Evolutionary conservation across 176 grass and related monocot genomes (phyloP), one percentile per base, ranked within the genome.

Genomic region (Ananas comosus): DNA sequence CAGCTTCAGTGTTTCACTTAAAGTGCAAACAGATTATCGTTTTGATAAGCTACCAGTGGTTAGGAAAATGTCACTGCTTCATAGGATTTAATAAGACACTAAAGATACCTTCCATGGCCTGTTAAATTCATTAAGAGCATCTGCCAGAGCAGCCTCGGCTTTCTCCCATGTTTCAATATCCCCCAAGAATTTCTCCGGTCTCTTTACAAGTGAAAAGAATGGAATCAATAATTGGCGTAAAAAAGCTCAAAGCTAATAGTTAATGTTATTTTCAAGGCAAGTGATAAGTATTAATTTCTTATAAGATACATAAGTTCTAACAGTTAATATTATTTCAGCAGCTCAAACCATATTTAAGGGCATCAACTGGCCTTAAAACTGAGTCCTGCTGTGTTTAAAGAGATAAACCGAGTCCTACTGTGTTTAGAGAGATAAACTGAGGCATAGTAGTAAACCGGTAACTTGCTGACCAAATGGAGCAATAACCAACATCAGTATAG

Each of bases 151-250:
- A 77, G 85, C 79, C 84, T 97, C 94, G 61, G 94, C 94, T 90
- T 93, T 93, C 72, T 97, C 66, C 94, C 94, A 97, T 64, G 89
- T 90, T 68, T 97, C 94, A 75, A 93, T 74, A 29, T 97, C 94
- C 74, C 94, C 94, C 66, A 97, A 72, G 80, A 90, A 93, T 83
- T 93, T 93, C 85, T 97, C 94, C 59, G 94, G 94, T 63, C 94
- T 85, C 94, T 97, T 49, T 10, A 80, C 71, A 42, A 64, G 16
- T 57, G 9, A n/a, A 77, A 48, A 17, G 9, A 68, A 33, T 12
- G 66, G n/a, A 61, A 61, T 61, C 9, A 61, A 61, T 18, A 3
- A 18, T 8, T 22, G 21, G 56, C 16, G 56, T 19, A 61, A 17
- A 61, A 61, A 8, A 19, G 0, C 56, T 3, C 13, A 61, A 19